Evolutionary conservation across 202 grass and related monocot species (phyloP), one percentile per base, ranked within the genome.

Genomic region (Miscanthus sacchariflorus): DNA sequence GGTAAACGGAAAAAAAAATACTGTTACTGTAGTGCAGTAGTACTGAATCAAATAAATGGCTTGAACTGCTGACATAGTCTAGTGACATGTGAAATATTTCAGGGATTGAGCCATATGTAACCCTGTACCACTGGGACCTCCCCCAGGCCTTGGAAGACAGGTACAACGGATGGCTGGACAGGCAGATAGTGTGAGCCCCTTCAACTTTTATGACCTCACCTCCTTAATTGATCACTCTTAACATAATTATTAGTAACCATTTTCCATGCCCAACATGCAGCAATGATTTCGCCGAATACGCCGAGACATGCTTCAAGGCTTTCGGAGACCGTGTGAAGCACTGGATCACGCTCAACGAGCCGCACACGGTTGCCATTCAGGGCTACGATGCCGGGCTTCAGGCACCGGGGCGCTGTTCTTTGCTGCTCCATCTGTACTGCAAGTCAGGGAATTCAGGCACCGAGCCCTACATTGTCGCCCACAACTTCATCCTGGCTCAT

Each of bases 261-360:
- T 70, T 35, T 35, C 70, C 17, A 36, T 83, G 72, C 56, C 18
- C 7, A 78, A 89, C 42, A 73, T 81, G 72, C 89, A 98, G 96
- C 12, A 38, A 92, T 0, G 96, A 99, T 77, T 99, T 85, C 3
- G 85, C 91, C 14, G 88, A 45, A 8, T 99, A 96, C 13, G 94
- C 92, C 0, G 94, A 95, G 89, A 92, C 84, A 4, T 99, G 96
- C 79, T 99, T 99, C 75, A 70, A 78, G 86, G 96, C 83, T 67
- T 99, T 99, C 19, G 96, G 96, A 2, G 96, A 96, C 78, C 50
- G 96, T 43, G 96, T 99, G 74, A 96, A 91, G 86, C 88, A 93
- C 35, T 99, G 96, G 96, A 95, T 99, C 46, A 96, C 94, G 19
- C 85, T 99, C 12, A 99, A 99, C 76, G 96, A 99, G 88, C 96